Evolutionary conservation across 371 early-diverging fungal species (phyloP), one percentile per base, ranked within the genome.

Genomic region (Mucor sp.): DNA sequence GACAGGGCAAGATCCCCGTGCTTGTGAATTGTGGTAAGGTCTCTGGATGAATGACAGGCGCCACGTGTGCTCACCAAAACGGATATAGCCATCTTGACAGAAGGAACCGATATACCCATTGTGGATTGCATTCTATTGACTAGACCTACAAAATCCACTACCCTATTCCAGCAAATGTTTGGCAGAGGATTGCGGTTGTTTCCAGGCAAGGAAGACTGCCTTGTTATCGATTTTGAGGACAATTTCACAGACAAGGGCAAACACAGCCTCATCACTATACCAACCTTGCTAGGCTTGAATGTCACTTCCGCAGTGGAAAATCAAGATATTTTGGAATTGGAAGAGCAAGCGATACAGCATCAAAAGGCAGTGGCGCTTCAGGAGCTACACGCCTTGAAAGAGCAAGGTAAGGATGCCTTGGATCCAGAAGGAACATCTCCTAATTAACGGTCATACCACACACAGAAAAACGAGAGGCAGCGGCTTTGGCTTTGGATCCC

Each of bases 111-210:
- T 75, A 93, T 97, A 15, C 96, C 98, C 3, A 75, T 75, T 11
- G 91, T 96, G 27, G 98, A 97, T 68, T 93, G 93, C 62, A 83
- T 97, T 23, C 63, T 98, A 5, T 88, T 97, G 85, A 95, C 94
- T 0, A 82, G 96, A 7, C 97, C 97, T 0, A 98, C 98, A 3
- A 74, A 84, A 23, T 93, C 93, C 12, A 72, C 80, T 9, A 91
- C 87, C 2, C 81, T 98, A 57, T 91, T 95, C 79, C 94, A 93
- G 70, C 97, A 98, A 76, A 98, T 98, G 98, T 79, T 98, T 61
- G 98, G 98, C 4, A 87, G 98, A 27, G 98, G 98, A 5, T 82
- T 97, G 86, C 85, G 97, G 2, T 65, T 88, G 8, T 72, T 77
- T 65, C 72, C 76, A 2, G 86, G 75, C 6, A 97, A 97, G 72